These are phyloP conservation scores for Aspergillus wentii DNA, from an alignment of 495 filamentous ascomycete genomes.

Conservation along the genomic window DNA sequence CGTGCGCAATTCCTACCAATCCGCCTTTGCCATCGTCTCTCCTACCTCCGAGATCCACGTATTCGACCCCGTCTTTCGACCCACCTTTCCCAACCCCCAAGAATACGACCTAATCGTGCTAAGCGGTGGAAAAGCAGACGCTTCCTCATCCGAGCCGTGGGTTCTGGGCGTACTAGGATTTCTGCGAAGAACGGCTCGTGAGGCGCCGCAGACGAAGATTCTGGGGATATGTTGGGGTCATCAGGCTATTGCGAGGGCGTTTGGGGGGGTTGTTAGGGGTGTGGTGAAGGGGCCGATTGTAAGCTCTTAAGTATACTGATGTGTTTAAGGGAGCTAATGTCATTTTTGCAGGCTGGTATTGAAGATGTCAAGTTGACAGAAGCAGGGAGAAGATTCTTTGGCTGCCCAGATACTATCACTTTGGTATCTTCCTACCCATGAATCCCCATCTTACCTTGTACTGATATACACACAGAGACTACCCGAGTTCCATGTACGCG, in stretches of 20 bases:
- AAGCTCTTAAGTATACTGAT: not conserved
- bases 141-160: conserved; percentile 3
- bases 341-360: conserved; percentile 3
- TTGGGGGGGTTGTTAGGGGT: conserved; percentile 1
- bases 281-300: conserved; percentile 4
- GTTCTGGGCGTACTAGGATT: conserved; percentile 3
- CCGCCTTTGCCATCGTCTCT: not conserved
- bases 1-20: not conserved
- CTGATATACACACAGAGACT: too few relatives aligned
- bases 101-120: conserved; percentile 3
- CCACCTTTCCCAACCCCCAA: not conserved
- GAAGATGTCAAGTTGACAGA: conserved; percentile 3
- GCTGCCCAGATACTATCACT: not conserved
- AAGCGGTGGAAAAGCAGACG: conserved; percentile 4
- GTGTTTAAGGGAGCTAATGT: too few relatives aligned
- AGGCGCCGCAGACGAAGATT: conserved; percentile 1
- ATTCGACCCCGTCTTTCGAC: conserved; percentile 2
- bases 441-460: too few relatives aligned
- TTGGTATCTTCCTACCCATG: too few relatives aligned
- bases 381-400: conserved; percentile 2
- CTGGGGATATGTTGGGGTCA: conserved; percentile 6
- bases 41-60: conserved; percentile 1
- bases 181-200: not conserved
- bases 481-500: conserved; percentile 7
- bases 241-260: not conserved